A percentile compares a stretch with the other conserved stretches of the same genome.
phyloP scores from a whole-genome alignment of 1,284 basidiomycete genomes.

The Cryptococcus sp. region DNA sequence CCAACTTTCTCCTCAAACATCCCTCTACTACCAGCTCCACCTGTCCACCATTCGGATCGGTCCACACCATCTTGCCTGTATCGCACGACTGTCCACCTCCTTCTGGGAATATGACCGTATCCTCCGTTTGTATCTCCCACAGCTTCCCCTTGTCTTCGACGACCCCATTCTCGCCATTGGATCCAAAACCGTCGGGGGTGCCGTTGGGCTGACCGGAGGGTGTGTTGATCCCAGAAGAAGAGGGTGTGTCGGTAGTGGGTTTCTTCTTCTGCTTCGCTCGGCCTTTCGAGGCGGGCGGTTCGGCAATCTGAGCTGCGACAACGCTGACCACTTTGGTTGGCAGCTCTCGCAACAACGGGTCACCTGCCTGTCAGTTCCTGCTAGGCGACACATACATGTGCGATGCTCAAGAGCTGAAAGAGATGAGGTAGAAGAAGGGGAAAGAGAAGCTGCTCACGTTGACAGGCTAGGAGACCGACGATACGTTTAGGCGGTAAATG shows the following conservation, averaged over 20 bases:
- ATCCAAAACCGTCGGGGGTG: too few relatives aligned
- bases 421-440: too few relatives aligned
- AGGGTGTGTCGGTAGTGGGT: neutral
- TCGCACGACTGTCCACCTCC: constrained; percentile 83
- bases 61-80: constrained; percentile 56
- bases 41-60: constrained; percentile 40
- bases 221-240: constrained; percentile 4
- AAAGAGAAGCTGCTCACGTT: constrained; percentile 34
- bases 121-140: constrained; percentile 60
- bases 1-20: constrained; percentile 63
- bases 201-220: neutral
- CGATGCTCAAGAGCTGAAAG: too few relatives aligned
- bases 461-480: constrained; percentile 47
- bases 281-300: constrained; percentile 34
- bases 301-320: constrained; percentile 19
- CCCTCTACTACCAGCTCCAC: constrained; percentile 60
- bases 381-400: too few relatives aligned
- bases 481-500: constrained; percentile 36
- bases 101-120: constrained; percentile 84
- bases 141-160: constrained; percentile 20
- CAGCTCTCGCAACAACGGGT: constrained; percentile 40
- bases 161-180: neutral
- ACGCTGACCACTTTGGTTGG: constrained; percentile 27
- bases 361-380: constrained; percentile 24
- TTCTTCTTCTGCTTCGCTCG: constrained; percentile 29